These are phyloP conservation scores for Thermothielavioides terrestris DNA, from an alignment of 495 filamentous ascomycete species.

Conservation along the genomic window DNA sequence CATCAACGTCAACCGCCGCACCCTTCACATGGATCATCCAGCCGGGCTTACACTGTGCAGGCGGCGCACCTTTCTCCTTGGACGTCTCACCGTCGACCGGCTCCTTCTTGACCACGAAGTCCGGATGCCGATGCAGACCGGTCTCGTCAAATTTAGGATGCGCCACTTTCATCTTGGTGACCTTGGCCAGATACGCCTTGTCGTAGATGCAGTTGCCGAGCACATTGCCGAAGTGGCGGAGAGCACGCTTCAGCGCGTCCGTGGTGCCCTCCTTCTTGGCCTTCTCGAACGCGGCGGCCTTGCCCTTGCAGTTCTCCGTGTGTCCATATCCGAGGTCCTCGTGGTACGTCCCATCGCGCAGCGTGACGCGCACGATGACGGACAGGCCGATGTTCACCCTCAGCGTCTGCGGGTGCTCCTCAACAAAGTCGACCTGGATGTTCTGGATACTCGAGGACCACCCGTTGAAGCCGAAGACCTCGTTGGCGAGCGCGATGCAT, in stretches of 20 bases:
- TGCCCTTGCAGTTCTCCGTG: conserved; percentile 90
- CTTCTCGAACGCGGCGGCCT: conserved; percentile 92
- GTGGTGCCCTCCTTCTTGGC: conserved; percentile 97
- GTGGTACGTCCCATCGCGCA: conserved; percentile 88
- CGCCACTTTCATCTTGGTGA: conserved; percentile 68
- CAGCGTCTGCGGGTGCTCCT: conserved; percentile 45
- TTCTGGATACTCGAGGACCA: conserved; percentile 89
- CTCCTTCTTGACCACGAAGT: conserved; percentile 53
- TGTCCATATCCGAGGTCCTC: conserved; percentile 95
- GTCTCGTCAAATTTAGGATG: conserved; percentile 62
- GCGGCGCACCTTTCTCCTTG: conserved; percentile 22
- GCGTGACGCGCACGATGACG: conserved; percentile 78
- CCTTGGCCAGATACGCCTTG: conserved; percentile 78
- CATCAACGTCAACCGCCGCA: too few species aligned
- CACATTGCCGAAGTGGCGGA: conserved; percentile 91
- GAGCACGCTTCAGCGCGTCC: conserved; percentile 79
- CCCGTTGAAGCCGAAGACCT: conserved; percentile 97
- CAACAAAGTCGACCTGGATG: conserved; percentile 84
- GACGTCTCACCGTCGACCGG: conserved; percentile 30
- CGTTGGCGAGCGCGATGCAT: conserved; percentile 90
- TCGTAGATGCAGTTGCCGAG: conserved; percentile 97
- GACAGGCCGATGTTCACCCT: conserved; percentile 77
- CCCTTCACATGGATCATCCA: too few species aligned
- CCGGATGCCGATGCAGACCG: conserved; percentile 71
- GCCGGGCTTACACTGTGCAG: conserved; percentile 19